Evolutionary conservation across 2,329 filamentous ascomycete species (phyloP), one percentile per base, ranked within the genome.

Genomic region (Pezicula carpinea): DNA sequence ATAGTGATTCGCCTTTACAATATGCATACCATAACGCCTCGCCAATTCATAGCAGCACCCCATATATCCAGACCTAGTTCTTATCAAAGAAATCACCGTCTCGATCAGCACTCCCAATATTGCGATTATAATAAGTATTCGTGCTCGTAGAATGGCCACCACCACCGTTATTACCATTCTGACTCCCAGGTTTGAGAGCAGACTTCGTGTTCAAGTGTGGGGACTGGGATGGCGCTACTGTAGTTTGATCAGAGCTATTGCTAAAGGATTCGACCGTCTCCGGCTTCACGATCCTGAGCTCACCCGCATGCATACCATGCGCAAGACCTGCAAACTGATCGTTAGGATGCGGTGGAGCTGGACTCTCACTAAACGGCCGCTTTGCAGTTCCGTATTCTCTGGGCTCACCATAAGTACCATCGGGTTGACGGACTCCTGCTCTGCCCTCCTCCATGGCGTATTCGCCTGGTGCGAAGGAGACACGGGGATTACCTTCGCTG

Each of bases 301-400:
- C 46, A 23, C 47, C 4, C 3, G 21, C 26, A 39, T 51, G 50
- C 50, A 56, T 54, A n/a, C 50, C 48, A n/a, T 42, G 32, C 4
- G 29, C 22, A 13, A 54, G 19, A 8, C 52, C 53, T 2, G 45
- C 19, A 29, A 54, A 59, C n/a, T 57, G 56, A 49, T 57, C 56
- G 45, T 57, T 57, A 0, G 43, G 44, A 31, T 59, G 52, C 4
- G 53, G 50, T 6, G 49, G 50, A 1, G 51, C 53, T 3, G 55
- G 53, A n/a, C 46, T 50, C 35, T 51, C 46, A 18, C 43, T 46
- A 14, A 52, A 55, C 3, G 51, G 47, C 26, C 51, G 47, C 1
- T 36, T 32, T 6, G 23, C 38, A 26, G 26, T 29, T 4, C 53
- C 53, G 22, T 54, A 52, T 39, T 52, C 53, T 21, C 41, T 48